Conservation (phyloP, 2,329 filamentous ascomycete genomes). For the Geosmithia flava region DNA sequence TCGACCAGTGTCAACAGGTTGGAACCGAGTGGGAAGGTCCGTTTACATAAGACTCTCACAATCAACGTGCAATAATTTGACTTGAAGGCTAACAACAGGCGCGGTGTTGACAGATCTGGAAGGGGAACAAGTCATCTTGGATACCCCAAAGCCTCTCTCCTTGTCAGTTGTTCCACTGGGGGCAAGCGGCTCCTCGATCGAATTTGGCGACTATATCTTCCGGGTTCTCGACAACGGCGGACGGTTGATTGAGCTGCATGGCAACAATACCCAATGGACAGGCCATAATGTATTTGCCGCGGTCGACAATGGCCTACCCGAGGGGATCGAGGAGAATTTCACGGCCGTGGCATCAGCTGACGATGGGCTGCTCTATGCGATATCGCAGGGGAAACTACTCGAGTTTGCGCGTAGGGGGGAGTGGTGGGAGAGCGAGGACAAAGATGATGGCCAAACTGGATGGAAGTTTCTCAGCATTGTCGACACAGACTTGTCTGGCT, state of each 20-base stretch:
- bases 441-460: not conserved
- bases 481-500: not conserved
- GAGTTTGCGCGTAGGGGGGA: constrained; percentile 1
- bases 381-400: constrained; percentile 2
- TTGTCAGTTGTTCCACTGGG: not conserved
- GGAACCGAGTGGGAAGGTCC: not conserved
- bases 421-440: constrained; percentile 2
- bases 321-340: not conserved
- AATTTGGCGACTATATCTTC: constrained; percentile 1
- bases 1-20: not conserved
- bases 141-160: not conserved
- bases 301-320: not conserved
- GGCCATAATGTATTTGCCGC: not conserved
- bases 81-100: not conserved
- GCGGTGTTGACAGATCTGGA: not conserved
- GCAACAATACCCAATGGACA: not conserved
- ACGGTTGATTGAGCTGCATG: constrained; percentile 2
- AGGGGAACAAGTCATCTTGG: not conserved
- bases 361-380: constrained; percentile 1
- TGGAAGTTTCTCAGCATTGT: constrained; percentile 4
- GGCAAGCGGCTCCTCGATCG: not conserved
- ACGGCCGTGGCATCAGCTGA: constrained; percentile 1
- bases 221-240: constrained; percentile 2
- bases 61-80: not conserved
- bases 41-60: not conserved